Evolutionary conservation across 225 moss, liverwort and hornwort species (phyloP), one percentile per base, ranked within the genome.

Genomic region (Sphagnum contortum): DNA sequence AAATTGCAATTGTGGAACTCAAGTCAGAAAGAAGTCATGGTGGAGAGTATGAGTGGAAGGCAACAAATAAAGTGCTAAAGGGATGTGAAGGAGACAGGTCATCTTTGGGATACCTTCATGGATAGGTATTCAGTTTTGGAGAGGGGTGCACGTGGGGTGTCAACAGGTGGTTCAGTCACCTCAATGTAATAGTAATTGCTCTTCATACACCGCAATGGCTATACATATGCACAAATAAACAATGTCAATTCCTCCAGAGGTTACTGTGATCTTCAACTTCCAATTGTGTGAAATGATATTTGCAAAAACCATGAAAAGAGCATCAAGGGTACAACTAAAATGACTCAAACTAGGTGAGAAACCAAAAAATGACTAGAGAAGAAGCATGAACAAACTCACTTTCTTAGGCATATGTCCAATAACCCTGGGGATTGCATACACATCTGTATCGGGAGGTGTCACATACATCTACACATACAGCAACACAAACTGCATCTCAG

Each of bases 381-480:
- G 12, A 49, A 65, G 5, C 2, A 49, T 48, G 12, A 3, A 48
- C 8, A 4, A 9, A 14, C 11, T 10, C 8, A 90, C 88, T 84
- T 93, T 93, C 79, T 87, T 89, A 44, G 98, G 91, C 86, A 91
- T 79, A 68, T 77, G 76, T 6, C 86, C 86, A 48, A 82, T 66
- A 14, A 89, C 91, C 81, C 91, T 98, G 9, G 98, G 91, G 2
- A 98, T 91, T 51, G 98, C 93, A 69, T 98, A 93, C 7, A 89
- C 77, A 70, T 98, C 98, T 45, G 91, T 93, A 71, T 98, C 98
- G 48, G 93, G 87, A 77, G 93, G 78, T 46, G 93, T 93, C 60
- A 91, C 93, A 71, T 98, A 98, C 93, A 98, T 98, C 98, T 89
- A 70, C 63, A 63, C 69, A 77, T 60, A 45, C 64, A 72, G 52